Evolutionary conservation across 768 basidiomycete species (phyloP).

Genomic region (Tulasnella sp.): DNA sequence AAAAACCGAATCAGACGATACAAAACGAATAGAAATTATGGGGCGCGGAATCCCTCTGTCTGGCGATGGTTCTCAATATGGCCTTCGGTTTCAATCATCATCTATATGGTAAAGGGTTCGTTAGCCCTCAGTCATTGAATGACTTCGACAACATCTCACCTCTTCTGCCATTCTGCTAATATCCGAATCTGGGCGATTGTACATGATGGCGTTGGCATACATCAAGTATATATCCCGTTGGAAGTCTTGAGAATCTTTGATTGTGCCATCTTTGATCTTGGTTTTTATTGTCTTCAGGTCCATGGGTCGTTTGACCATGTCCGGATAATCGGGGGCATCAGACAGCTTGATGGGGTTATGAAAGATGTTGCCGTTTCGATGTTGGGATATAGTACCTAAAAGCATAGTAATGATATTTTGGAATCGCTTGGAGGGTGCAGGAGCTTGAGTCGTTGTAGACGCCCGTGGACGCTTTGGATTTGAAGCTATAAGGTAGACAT

Average conservation of each 20-base stretch:
- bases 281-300: slow-evolving; percentile 86
- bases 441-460: slow-evolving; percentile 12
- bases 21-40: background rate
- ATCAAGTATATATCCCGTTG: slow-evolving; percentile 84
- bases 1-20: background rate
- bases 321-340: slow-evolving; percentile 84
- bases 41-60: slow-evolving; percentile 45
- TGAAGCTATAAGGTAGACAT: background rate
- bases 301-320: slow-evolving; percentile 89
- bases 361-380: slow-evolving; percentile 81
- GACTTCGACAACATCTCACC: slow-evolving; percentile 35
- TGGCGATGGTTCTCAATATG: slow-evolving; percentile 59
- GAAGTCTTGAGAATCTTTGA: slow-evolving; percentile 71
- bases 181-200: slow-evolving; percentile 74
- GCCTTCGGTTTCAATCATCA: slow-evolving; percentile 61
- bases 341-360: slow-evolving; percentile 77
- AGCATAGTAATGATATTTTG: slow-evolving; percentile 72
- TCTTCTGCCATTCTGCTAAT: slow-evolving; percentile 87
- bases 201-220: slow-evolving; percentile 98
- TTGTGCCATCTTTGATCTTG: slow-evolving; percentile 71
- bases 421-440: slow-evolving; percentile 42
- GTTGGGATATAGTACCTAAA: slow-evolving; percentile 68
- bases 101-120: slow-evolving; percentile 30
- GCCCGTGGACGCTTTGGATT: background rate
- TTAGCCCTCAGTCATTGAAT: background rate